phyloP scores from a whole-genome alignment of 2,329 filamentous ascomycete genomes.

The Diplodia intermedia region DNA sequence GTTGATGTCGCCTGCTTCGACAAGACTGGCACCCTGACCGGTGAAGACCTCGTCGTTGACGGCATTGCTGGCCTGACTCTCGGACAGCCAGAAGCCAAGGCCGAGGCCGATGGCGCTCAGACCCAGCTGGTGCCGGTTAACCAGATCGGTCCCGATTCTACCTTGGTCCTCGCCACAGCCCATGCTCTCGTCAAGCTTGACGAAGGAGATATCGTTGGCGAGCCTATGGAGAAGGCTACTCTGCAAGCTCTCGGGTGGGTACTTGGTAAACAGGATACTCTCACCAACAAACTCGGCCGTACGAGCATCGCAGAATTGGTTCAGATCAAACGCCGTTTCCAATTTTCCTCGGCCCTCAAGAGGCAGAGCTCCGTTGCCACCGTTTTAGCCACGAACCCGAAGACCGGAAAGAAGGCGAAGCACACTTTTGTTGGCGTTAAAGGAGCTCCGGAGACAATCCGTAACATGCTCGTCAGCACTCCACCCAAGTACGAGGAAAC shows the following conservation, averaged over 20 bases:
- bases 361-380: conserved; percentile 94
- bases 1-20: conserved; percentile 98
- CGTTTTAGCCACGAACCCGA: conserved; percentile 73
- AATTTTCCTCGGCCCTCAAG: conserved; percentile 96
- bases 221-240: conserved; percentile 99
- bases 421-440: conserved; percentile 95
- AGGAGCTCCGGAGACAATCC: conserved; percentile 95
- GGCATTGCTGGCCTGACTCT: conserved; percentile 90
- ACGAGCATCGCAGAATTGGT: conserved; percentile 71
- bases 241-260: conserved; percentile 88
- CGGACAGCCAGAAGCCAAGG: conserved; percentile 69
- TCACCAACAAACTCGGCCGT: conserved; percentile 69
- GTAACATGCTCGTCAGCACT: conserved; percentile 84
- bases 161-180: conserved; percentile 90
- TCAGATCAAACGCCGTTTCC: conserved; percentile 95
- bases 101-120: conserved; percentile 81
- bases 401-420: conserved; percentile 76
- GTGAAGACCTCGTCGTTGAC: conserved; percentile 95
- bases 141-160: conserved; percentile 78
- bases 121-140: conserved; percentile 76
- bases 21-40: conserved; percentile 96
- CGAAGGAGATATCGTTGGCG: conserved; percentile 95
- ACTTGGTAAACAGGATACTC: conserved; percentile 85
- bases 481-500: conserved; percentile 95
- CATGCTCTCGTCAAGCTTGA: conserved; percentile 96